Conservation (phyloP, 2,329 filamentous ascomycete genomes). For the Mollisiaceae sp. region DNA sequence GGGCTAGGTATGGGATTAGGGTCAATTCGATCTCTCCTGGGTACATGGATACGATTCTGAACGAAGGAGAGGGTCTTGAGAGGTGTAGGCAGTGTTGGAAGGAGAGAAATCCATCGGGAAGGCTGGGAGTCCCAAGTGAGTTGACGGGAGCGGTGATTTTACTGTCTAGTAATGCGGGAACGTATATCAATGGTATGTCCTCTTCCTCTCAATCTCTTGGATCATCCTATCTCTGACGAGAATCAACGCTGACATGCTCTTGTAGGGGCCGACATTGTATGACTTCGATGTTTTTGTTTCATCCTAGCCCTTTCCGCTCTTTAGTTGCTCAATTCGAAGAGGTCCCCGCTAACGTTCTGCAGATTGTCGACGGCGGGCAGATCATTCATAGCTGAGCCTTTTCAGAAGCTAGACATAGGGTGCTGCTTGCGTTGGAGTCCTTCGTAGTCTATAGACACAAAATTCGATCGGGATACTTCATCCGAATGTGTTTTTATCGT, state of each 20-base stretch:
- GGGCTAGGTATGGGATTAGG: constrained; percentile 71
- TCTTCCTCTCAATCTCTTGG: neutral
- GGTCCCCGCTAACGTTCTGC: neutral
- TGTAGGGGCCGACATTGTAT: constrained; percentile 62
- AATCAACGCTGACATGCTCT: neutral
- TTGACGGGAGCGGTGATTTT: constrained; percentile 66
- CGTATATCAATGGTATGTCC: constrained; percentile 62
- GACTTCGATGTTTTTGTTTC: neutral
- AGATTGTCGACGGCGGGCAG: constrained; percentile 60
- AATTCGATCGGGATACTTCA: neutral
- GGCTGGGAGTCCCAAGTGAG: constrained; percentile 69
- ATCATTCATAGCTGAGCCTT: constrained; percentile 25
- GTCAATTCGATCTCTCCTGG: constrained; percentile 75
- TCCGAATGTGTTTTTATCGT: constrained; percentile 28
- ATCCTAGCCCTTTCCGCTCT: neutral
- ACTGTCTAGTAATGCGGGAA: constrained; percentile 63
- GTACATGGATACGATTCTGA: constrained; percentile 69
- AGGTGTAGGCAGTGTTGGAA: constrained; percentile 61
- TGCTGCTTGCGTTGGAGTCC: neutral
- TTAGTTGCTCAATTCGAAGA: neutral
- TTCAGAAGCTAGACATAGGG: neutral
- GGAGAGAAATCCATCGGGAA: constrained; percentile 63
- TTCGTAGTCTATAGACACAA: neutral
- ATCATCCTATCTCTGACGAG: neutral
- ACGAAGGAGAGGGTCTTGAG: constrained; percentile 65